Base-by-base conservation (phyloP, 139 green algal genomes). In the Volvox reticuliferus region DNA sequence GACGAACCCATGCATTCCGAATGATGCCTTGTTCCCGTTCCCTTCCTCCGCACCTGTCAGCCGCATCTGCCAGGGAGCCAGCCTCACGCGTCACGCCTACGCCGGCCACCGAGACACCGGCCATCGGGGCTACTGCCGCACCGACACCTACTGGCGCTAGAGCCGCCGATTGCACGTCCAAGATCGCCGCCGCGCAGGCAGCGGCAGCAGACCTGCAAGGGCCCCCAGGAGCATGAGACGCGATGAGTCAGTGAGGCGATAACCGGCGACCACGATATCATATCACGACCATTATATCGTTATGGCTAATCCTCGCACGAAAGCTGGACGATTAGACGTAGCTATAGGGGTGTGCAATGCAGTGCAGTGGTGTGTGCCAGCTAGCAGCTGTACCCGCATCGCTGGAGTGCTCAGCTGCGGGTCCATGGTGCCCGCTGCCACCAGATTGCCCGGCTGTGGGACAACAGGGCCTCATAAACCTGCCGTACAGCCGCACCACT, bases 381-480 rank as follows among this genome's bases (percentile, higher is more conserved):
- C 77, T 62, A 93, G 78, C 88, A 93, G 90, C 84, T 90, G 61
- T 79, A 89, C 69, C 30, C 73, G 61, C 79, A 94, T 21, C 32
- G 68, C 61, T 50, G 19, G 32, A 73, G 22, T 88, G 62, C 28
- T 93, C 67, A 91, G 91, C 89, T 62, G 91, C 81, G 76, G 93
- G 83, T 94, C 92, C 91, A 88, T 26, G 16, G 93, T 36, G 50
- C 71, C 79, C 35, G 33, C 86, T 22, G 44, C 50, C 61, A 69
- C 22, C 63, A 90, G 71, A 35, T 80, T 68, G 1, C 86, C 50
- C 81, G 61, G 0, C 91, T 36, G 33, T 68, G 81, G 1, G 89
- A 79, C 30, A 95, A 92, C 30, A 95, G 92, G 61, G 84, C 87
- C 91, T 95, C 93, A 69, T 94, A 94, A 75, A 93, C 81, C 13